Conservation (phyloP, 2,329 filamentous ascomycete species). For the Harringtonia lauricola region DNA sequence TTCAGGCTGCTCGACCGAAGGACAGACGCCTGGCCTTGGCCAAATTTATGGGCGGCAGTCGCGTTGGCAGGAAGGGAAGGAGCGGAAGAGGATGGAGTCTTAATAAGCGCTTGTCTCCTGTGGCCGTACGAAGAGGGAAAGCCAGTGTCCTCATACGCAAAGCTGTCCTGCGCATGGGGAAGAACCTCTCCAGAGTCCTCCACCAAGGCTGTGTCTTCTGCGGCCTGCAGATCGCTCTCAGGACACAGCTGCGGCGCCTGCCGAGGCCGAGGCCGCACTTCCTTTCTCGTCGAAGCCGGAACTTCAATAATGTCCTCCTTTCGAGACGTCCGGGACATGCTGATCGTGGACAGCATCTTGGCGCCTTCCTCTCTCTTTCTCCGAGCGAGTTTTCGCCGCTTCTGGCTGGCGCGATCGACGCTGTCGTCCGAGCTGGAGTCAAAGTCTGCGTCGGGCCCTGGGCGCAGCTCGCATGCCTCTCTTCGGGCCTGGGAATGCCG, state of each 20-base stretch:
- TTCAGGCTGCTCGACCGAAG: constrained; percentile 6
- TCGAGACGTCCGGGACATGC: constrained; percentile 18
- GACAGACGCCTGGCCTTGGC: background rate
- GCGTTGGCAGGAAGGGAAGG: background rate
- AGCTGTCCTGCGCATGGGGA: background rate
- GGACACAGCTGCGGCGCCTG: background rate
- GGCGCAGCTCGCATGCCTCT: constrained; percentile 10
- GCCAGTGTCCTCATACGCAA: constrained; percentile 2
- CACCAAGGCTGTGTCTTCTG: constrained; percentile 1
- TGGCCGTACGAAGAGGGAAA: constrained; percentile 4
- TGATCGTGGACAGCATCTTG: constrained; percentile 29
- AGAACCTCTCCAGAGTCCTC: constrained; percentile 1
- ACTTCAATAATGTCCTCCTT: constrained; percentile 25
- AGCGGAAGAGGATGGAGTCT: constrained; percentile 6
- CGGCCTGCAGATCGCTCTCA: constrained; percentile 1
- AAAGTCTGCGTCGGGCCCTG: constrained; percentile 13
- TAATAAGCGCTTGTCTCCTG: background rate
- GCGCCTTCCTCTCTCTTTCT: constrained; percentile 27
- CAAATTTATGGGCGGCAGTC: too few species aligned
- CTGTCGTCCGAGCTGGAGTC: constrained; percentile 15
- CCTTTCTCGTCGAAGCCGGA: constrained; percentile 20
- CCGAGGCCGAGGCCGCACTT: constrained; percentile 6
- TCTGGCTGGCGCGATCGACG: constrained; percentile 21
- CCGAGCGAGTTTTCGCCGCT: constrained; percentile 25
- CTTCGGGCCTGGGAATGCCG: constrained; percentile 32